These are phyloP conservation scores for Decorospora gaudefroyi DNA, from an alignment of 2,329 filamentous ascomycete genomes.

Conservation along the genomic window DNA sequence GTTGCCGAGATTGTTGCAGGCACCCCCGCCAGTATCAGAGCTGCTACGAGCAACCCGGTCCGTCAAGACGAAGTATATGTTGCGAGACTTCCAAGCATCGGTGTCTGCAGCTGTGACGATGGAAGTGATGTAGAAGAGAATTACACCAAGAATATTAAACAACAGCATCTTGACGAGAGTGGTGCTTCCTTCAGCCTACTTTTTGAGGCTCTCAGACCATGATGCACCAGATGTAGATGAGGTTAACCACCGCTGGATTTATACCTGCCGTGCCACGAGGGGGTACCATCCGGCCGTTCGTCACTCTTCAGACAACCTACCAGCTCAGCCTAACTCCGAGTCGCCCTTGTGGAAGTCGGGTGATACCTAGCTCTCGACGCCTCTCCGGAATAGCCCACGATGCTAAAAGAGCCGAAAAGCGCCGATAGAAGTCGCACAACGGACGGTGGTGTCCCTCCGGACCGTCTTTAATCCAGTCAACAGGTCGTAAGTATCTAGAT, in stretches of 20 bases:
- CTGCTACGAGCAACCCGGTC: slow-evolving; percentile 45
- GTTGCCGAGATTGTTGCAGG: slow-evolving; percentile 39
- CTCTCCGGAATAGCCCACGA: slow-evolving; percentile 5
- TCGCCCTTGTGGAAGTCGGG: not conserved
- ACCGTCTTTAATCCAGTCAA: slow-evolving; percentile 14
- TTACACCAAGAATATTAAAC: slow-evolving; percentile 12
- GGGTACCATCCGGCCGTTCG: slow-evolving; percentile 1
- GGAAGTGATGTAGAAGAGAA: slow-evolving; percentile 22
- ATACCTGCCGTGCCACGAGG: slow-evolving; percentile 8
- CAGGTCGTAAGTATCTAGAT: slow-evolving; percentile 2
- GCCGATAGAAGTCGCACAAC: not conserved
- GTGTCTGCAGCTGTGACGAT: slow-evolving; percentile 38
- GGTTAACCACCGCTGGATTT: slow-evolving; percentile 9
- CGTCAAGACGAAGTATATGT: slow-evolving; percentile 46
- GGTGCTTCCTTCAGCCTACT: slow-evolving; percentile 1
- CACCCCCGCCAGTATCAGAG: slow-evolving; percentile 37
- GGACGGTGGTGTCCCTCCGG: slow-evolving; percentile 7
- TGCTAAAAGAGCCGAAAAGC: not conserved
- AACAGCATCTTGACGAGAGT: slow-evolving; percentile 23
- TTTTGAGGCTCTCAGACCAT: slow-evolving; percentile 5
- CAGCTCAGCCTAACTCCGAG: not conserved
- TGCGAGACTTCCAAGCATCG: slow-evolving; percentile 44
- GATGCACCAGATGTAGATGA: slow-evolving; percentile 3
- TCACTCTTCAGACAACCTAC: slow-evolving; percentile 2
- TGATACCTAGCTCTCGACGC: slow-evolving; percentile 4